Evolutionary conservation across 495 filamentous ascomycete genomes (phyloP).

Genomic region (Neurospora sp.): DNA sequence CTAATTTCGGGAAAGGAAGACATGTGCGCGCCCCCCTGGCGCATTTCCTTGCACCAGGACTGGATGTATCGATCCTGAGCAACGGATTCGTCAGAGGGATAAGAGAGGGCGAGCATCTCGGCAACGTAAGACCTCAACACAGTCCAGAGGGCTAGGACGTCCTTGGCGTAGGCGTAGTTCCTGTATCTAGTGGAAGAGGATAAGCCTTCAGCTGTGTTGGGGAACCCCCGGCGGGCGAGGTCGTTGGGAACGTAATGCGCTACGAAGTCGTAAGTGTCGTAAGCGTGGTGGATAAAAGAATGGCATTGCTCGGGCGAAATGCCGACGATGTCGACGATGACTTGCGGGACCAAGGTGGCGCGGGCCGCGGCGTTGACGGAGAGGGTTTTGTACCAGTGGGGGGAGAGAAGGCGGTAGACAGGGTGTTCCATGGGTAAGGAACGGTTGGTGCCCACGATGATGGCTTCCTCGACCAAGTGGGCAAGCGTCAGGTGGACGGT

Average conservation of each 20-base stretch:
- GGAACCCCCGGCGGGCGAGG: conserved; percentile 34
- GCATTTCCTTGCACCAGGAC: conserved; percentile 29
- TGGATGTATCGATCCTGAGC: conserved; percentile 22
- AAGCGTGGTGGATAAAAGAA: conserved; percentile 23
- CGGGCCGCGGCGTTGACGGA: conserved; percentile 40
- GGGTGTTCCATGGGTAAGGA: conserved; percentile 28
- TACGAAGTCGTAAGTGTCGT: conserved; percentile 31
- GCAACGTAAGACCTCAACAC: conserved; percentile 27
- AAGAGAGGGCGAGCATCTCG: conserved; percentile 17
- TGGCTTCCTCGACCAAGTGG: conserved; percentile 38
- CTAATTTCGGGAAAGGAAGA: conserved; percentile 57
- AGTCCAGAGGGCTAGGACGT: conserved; percentile 33
- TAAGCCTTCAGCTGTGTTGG: conserved; percentile 22
- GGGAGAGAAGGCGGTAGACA: conserved; percentile 30
- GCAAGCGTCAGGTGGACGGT: conserved; percentile 35
- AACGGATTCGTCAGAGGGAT: conserved; percentile 17
- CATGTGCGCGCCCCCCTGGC: conserved; percentile 19
- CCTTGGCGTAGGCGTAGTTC: conserved; percentile 39
- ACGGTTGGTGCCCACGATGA: conserved; percentile 38
- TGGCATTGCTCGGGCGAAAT: conserved; percentile 18
- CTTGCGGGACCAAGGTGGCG: conserved; percentile 31
- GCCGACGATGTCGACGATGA: conserved; percentile 32
- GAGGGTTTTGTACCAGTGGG: conserved; percentile 42
- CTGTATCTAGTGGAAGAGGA: conserved; percentile 25
- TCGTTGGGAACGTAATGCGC: conserved; percentile 37